phyloP scores from a whole-genome alignment of 1,284 basidiomycete species.

The Mycena citricolor region DNA sequence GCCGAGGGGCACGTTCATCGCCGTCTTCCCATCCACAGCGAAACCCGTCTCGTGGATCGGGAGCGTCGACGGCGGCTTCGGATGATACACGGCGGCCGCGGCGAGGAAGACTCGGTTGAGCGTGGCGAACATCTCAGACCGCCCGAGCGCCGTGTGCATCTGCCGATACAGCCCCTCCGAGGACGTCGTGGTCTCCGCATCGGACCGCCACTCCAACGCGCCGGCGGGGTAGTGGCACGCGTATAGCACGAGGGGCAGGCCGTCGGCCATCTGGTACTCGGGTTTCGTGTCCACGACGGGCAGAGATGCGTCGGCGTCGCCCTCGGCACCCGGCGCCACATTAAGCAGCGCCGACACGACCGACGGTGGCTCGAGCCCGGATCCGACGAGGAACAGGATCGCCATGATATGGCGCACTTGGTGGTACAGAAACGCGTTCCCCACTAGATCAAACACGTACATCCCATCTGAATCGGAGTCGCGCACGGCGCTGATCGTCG shows the following conservation, averaged over 20 bases:
- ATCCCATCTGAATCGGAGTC: slow-evolving; percentile 38
- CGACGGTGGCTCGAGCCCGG: slow-evolving; percentile 73
- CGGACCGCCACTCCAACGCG: slow-evolving; percentile 76
- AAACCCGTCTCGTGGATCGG: slow-evolving; percentile 18
- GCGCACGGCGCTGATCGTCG: slow-evolving; percentile 54
- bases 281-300: slow-evolving; percentile 73
- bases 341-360: slow-evolving; percentile 81
- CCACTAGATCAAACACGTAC: slow-evolving; percentile 85
- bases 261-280: slow-evolving; percentile 91
- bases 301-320: slow-evolving; percentile 40
- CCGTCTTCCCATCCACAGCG: slow-evolving; percentile 19
- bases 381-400: slow-evolving; percentile 86
- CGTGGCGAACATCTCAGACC: slow-evolving; percentile 56
- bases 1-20: slow-evolving; percentile 66
- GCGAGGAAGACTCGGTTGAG: slow-evolving; percentile 65
- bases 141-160: slow-evolving; percentile 54
- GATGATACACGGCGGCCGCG: slow-evolving; percentile 47
- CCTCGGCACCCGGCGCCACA: slow-evolving; percentile 36
- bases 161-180: slow-evolving; percentile 50
- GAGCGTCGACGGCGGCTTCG: slow-evolving; percentile 34
- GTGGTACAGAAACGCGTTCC: slow-evolving; percentile 93
- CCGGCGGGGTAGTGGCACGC: slow-evolving; percentile 77
- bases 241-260: slow-evolving; percentile 90
- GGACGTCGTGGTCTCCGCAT: slow-evolving; percentile 27
- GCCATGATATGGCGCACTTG: slow-evolving; percentile 98